Evolutionary conservation across 345 rosid species (phyloP), one percentile per base, ranked within the genome.

Genomic region (Ricinus communis): DNA sequence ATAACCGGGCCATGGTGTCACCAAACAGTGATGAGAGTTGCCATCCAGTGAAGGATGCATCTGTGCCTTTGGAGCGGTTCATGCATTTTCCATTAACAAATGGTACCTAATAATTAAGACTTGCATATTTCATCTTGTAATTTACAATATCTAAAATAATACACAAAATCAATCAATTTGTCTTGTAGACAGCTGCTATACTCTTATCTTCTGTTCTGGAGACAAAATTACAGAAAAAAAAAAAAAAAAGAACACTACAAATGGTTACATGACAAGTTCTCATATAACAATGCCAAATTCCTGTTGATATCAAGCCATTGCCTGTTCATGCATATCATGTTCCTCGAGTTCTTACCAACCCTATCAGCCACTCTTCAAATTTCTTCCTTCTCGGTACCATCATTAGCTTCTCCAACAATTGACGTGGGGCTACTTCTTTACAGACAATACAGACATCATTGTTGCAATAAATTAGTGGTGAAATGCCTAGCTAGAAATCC

Each of bases 91-190:
- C n/a, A n/a, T n/a, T n/a, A n/a, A n/a, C 3, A n/a, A 59, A 59
- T 30, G 18, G 18, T 18, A 6, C n/a, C 43, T 27, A 8, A 18
- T 24, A 12, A 13, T 22, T 22, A 41, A 63, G 68, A 59, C 16
- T 51, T 25, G n/a, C 47, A 57, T 50, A 64, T 59, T 36, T 74
- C 28, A 56, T 33, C 41, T 66, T 22, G 27, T 55, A 64, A 77
- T 80, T 70, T 80, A 80, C 80, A 80, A 24, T 5, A 27, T 36
- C 55, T 31, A 43, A n/a, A 70, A 47, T 24, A 65, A 47, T 72
- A 62, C 56, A 73, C 16, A 67, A 21, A 50, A 68, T 7, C 28
- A 15, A 47, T 68, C 31, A 60, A 36, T 16, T 9, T 40, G 71
- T 62, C 59, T 49, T 61, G 9, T 36, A 45, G 71, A 57, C 54